These are phyloP conservation scores for Trichoderma atroviride DNA, from an alignment of 2,329 filamentous ascomycete genomes.

Conservation along the genomic window DNA sequence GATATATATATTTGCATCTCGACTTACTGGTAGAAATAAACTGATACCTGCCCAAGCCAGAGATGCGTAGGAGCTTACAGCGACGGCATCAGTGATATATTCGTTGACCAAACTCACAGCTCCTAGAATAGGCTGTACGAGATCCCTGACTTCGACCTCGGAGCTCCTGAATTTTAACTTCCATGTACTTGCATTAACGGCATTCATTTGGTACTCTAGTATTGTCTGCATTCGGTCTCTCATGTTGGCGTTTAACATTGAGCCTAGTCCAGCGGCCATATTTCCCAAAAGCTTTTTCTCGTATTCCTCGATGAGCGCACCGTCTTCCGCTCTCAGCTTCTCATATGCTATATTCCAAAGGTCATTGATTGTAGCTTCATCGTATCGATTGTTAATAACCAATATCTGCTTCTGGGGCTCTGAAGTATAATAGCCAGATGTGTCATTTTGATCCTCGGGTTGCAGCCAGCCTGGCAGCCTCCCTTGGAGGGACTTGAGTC, in stretches of 20 bases:
- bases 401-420: neutral
- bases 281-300: neutral
- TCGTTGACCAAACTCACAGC: neutral
- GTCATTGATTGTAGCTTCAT: neutral
- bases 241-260: neutral
- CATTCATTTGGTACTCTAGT: neutral
- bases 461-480: neutral
- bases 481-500: neutral
- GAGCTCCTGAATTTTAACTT: neutral
- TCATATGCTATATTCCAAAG: conserved; percentile 16
- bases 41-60: neutral
- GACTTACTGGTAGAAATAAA: neutral
- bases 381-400: neutral
- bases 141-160: neutral
- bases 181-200: neutral
- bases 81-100: neutral
- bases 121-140: neutral
- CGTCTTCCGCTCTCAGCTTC: neutral
- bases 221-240: neutral
- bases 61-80: neutral
- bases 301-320: neutral
- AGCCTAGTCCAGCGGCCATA: rapidly evolving
- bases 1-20: too few relatives aligned
- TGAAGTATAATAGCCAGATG: neutral
- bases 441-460: neutral